Conservation (phyloP, 192 early-diverging fungal genomes). For the Chytriomyces sp. region DNA sequence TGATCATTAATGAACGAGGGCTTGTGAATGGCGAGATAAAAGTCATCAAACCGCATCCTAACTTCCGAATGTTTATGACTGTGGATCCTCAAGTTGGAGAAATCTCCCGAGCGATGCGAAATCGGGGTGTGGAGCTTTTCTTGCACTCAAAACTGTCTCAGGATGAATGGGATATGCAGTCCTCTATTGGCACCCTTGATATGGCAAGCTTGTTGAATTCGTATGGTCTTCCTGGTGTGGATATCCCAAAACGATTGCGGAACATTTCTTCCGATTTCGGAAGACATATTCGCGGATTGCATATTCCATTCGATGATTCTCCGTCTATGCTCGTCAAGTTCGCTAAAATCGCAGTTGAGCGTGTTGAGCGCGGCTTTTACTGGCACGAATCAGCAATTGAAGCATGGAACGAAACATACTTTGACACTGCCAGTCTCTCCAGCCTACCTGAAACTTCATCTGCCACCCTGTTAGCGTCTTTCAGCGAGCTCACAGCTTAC, state of each 20-base stretch:
- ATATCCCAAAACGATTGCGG: slow-evolving; percentile 11
- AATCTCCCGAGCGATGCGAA: slow-evolving; percentile 95
- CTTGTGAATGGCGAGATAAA: slow-evolving; percentile 74
- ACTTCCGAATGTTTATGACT: slow-evolving; percentile 96
- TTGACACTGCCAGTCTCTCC: not conserved
- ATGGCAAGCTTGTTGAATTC: slow-evolving; percentile 36
- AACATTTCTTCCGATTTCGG: not conserved
- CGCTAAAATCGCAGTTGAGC: slow-evolving; percentile 32
- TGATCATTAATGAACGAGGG: slow-evolving; percentile 92
- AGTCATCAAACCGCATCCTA: slow-evolving; percentile 79
- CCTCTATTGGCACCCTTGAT: not conserved
- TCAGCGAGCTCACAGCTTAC: too few relatives aligned
- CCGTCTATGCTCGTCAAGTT: slow-evolving; percentile 30
- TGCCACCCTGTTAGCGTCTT: too few relatives aligned
- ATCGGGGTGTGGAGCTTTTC: slow-evolving; percentile 93
- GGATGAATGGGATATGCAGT: not conserved
- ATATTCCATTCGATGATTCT: slow-evolving; percentile 29
- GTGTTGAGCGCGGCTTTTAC: slow-evolving; percentile 37
- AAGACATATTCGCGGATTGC: slow-evolving; percentile 6
- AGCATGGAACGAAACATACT: slow-evolving; percentile 2
- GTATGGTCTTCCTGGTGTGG: slow-evolving; percentile 42
- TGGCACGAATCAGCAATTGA: slow-evolving; percentile 17
- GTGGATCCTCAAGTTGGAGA: slow-evolving; percentile 92
- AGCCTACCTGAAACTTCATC: not conserved
- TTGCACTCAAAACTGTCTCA: slow-evolving; percentile 49